Evolutionary conservation across 352 stramenopile genomes (phyloP).

Genomic region (Stramenopiles sp.): DNA sequence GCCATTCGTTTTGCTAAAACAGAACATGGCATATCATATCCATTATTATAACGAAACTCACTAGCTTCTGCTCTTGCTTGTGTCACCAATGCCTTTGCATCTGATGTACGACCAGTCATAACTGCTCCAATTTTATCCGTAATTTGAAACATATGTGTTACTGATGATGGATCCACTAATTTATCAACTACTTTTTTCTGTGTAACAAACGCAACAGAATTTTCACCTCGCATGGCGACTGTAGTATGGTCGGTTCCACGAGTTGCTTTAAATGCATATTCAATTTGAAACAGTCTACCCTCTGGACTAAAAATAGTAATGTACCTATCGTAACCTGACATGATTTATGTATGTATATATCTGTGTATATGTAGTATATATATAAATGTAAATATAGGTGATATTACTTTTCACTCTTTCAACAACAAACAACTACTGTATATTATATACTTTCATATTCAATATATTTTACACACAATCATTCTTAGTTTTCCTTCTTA

Average conservation of each 20-base stretch:
- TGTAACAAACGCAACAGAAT: conserved; percentile 81
- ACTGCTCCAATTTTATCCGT: conserved; percentile 80
- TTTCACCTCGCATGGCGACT: conserved; percentile 75
- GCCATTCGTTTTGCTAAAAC: conserved; percentile 87
- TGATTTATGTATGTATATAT: conserved; percentile 20
- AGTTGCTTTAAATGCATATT: conserved; percentile 96
- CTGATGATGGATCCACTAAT: conserved; percentile 75
- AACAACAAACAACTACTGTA: too few relatives aligned
- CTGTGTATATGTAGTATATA: neutral
- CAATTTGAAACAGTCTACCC: conserved; percentile 93
- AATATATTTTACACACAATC: too few relatives aligned
- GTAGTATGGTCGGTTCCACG: conserved; percentile 77
- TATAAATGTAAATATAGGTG: too few relatives aligned
- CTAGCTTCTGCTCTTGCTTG: conserved; percentile 84
- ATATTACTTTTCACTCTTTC: too few relatives aligned
- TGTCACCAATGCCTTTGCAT: conserved; percentile 73
- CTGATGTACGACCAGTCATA: conserved; percentile 68
- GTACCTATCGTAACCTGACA: conserved; percentile 63
- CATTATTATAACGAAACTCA: conserved; percentile 90
- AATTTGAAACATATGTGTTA: conserved; percentile 88
- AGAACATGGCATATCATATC: conserved; percentile 79
- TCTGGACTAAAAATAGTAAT: conserved; percentile 98
- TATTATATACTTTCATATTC: too few relatives aligned
- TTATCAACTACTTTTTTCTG: conserved; percentile 95
- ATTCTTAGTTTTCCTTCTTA: too few relatives aligned